Percentiles rank a stretch among this genome's conserved stretches.
These are phyloP conservation scores for Podospora appendiculata DNA, from an alignment of 495 filamentous ascomycete genomes.

Conservation along the genomic window DNA sequence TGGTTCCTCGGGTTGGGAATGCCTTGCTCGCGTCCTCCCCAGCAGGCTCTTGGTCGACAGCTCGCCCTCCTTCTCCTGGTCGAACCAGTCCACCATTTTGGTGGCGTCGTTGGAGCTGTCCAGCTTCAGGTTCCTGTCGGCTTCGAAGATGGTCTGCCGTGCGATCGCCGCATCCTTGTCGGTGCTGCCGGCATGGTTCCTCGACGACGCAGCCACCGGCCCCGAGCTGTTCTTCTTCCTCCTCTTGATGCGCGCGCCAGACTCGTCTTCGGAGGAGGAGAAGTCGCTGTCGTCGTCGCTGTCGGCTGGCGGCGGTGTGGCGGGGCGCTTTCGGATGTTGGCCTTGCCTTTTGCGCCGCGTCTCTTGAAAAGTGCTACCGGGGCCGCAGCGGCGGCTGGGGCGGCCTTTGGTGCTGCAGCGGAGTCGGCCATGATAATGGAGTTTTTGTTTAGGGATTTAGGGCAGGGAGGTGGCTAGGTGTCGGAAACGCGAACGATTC, in stretches of 20 bases:
- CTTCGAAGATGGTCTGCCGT: conserved; percentile 48
- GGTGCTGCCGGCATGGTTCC: conserved; percentile 28
- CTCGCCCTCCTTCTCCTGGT: conserved; percentile 54
- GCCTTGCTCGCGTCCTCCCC: conserved; percentile 48
- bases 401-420: no score
- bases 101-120: conserved; percentile 80
- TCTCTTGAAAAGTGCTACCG: conserved; percentile 77
- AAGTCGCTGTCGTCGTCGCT: conserved; percentile 48
- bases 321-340: conserved; percentile 73
- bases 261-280: conserved; percentile 70
- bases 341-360: conserved; percentile 67
- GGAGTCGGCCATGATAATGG: conserved; percentile 12
- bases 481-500: no score
- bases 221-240: conserved; percentile 51
- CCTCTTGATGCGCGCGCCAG: conserved; percentile 68
- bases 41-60: conserved; percentile 54
- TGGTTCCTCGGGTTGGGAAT: neutral
- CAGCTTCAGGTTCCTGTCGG: conserved; percentile 55
- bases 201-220: conserved; percentile 19
- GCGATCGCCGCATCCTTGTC: conserved; percentile 21
- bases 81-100: conserved; percentile 85
- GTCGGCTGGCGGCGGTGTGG: conserved; percentile 67
- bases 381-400: conserved; percentile 26
- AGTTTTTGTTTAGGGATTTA: neutral
- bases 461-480: no score